Conservation (phyloP, 2,329 filamentous ascomycete species). For the Fusarium gaditjirri region DNA sequence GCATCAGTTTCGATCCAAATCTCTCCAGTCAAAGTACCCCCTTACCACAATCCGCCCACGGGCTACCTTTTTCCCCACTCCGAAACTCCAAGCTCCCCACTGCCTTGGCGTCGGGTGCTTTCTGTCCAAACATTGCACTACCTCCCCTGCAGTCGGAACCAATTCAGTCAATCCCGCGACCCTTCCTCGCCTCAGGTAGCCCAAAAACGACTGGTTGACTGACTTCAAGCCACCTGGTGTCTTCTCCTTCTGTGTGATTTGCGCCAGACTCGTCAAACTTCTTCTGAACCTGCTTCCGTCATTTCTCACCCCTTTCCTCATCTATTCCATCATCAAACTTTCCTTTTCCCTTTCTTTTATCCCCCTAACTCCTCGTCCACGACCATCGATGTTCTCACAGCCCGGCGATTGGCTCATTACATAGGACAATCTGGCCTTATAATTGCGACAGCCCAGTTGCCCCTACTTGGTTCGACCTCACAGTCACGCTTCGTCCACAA, state of each 20-base stretch:
- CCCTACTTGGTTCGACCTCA: slow-evolving; percentile 22
- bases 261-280: slow-evolving; percentile 40
- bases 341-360: not conserved
- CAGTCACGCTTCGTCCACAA: slow-evolving; percentile 17
- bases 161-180: slow-evolving; percentile 41
- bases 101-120: slow-evolving; percentile 31
- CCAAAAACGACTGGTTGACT: slow-evolving; percentile 42
- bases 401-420: slow-evolving; percentile 30
- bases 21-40: slow-evolving; percentile 18
- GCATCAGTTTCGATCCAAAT: slow-evolving; percentile 18
- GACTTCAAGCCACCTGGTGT: slow-evolving; percentile 50
- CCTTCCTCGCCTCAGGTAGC: slow-evolving; percentile 44
- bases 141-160: slow-evolving; percentile 44
- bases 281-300: slow-evolving; percentile 28
- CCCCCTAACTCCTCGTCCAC: not conserved
- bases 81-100: slow-evolving; percentile 13
- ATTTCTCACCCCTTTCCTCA: slow-evolving; percentile 30
- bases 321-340: slow-evolving; percentile 24
- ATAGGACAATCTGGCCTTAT: slow-evolving; percentile 50
- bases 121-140: slow-evolving; percentile 36
- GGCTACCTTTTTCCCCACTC: slow-evolving; percentile 27
- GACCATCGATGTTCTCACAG: slow-evolving; percentile 25
- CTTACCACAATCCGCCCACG: slow-evolving; percentile 7
- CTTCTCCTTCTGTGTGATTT: slow-evolving; percentile 45
- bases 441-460: slow-evolving; percentile 40